Evolutionary conservation across 2,329 filamentous ascomycete species (phyloP).

Genomic region (Cladophialophora immunda): DNA sequence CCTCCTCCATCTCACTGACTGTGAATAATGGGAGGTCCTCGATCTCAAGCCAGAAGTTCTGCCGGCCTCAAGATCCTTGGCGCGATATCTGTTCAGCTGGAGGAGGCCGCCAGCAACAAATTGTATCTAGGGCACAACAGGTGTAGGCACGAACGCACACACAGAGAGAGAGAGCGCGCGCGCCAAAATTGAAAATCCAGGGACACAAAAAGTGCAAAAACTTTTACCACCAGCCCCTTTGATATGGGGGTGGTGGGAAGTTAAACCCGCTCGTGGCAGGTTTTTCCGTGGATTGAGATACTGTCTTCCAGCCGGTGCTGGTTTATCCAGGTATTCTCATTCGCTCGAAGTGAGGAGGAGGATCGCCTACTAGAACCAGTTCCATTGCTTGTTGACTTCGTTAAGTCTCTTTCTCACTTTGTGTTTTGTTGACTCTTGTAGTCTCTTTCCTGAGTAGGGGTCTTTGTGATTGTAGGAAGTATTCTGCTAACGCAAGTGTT

Average conservation of each 20-base stretch:
- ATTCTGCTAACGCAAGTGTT: background rate
- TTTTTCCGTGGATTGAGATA: constrained; percentile 1
- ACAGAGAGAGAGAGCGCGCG: no score
- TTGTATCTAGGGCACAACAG: background rate
- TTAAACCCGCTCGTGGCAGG: constrained; percentile 1
- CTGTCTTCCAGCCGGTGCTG: background rate
- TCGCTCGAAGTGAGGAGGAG: background rate
- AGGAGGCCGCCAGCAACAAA: background rate
- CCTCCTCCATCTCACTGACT: no score
- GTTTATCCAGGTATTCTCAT: background rate
- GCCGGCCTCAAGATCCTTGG: no score
- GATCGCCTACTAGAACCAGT: constrained; percentile 3
- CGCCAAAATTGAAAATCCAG: no score
- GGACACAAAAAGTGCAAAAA: background rate
- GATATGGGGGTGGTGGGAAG: constrained; percentile 2
- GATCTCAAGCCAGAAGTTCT: no score
- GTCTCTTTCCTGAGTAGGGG: constrained; percentile 6
- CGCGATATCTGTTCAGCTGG: background rate
- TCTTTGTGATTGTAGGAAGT: constrained; percentile 1
- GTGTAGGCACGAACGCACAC: background rate
- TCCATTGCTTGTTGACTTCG: constrained; percentile 2
- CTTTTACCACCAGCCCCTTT: constrained; percentile 2
- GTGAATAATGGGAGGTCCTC: no score
- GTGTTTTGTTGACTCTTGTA: constrained; percentile 1
- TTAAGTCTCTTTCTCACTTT: constrained; percentile 5